Evolutionary conservation across 2,329 filamentous ascomycete genomes (phyloP).

Genomic region (Paracorniculantispora psalliotae): DNA sequence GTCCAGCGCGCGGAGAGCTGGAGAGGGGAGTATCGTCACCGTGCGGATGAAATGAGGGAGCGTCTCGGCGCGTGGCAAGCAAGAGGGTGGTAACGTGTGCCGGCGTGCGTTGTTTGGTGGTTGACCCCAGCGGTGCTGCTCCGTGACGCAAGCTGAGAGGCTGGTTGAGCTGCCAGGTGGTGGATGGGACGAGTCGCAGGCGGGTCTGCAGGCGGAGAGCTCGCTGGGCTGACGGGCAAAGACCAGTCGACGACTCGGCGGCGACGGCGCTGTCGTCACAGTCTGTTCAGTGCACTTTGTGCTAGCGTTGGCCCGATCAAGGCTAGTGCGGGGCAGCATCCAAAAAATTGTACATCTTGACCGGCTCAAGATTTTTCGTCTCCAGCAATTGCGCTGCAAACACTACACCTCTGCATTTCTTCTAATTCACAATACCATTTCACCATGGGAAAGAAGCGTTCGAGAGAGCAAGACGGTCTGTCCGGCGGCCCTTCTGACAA

Average conservation of each 20-base stretch:
- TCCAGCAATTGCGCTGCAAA: not conserved
- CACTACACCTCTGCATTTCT: not conserved
- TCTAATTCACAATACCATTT: not conserved
- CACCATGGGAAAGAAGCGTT: constrained; percentile 47
- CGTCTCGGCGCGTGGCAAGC: not conserved
- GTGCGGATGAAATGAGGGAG: not conserved
- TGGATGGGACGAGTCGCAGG: not conserved
- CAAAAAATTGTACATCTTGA: constrained; percentile 6
- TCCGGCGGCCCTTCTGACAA: constrained; percentile 35
- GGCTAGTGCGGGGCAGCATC: constrained; percentile 11
- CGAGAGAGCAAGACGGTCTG: constrained; percentile 42
- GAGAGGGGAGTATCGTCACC: not conserved
- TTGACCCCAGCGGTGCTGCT: constrained; percentile 3
- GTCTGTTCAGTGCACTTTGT: not conserved
- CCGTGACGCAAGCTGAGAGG: constrained; percentile 15
- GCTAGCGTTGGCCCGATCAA: not conserved
- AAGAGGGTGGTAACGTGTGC: not conserved
- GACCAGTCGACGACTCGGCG: not conserved
- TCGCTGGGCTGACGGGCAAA: not conserved
- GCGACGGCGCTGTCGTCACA: not conserved
- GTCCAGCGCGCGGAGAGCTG: not conserved
- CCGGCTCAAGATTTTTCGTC: not conserved
- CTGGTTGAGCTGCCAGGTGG: constrained; percentile 3
- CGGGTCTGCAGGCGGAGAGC: not conserved
- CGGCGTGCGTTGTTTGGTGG: not conserved